Percentiles rank a stretch among this genome's conserved stretches.
Conservation (phyloP, 2,329 filamentous ascomycete genomes). For the Thielaviopsis populi region DNA sequence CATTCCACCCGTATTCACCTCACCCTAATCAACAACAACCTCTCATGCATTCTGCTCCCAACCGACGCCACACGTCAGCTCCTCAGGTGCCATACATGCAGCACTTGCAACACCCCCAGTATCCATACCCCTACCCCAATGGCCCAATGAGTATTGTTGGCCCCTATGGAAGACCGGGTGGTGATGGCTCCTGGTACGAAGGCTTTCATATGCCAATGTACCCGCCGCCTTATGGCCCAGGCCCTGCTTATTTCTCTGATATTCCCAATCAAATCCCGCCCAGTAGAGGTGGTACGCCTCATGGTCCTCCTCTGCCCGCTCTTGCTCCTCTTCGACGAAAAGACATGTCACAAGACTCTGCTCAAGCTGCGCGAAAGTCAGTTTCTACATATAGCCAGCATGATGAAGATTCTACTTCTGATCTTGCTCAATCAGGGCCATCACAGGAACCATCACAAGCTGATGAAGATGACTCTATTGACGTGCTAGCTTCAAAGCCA, state of each 20-base stretch:
- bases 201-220: constrained; percentile 1
- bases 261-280: neutral
- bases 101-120: constrained; percentile 3
- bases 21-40: neutral
- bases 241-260: neutral
- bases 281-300: neutral
- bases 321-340: neutral
- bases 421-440: neutral
- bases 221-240: neutral
- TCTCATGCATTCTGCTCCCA: constrained; percentile 1
- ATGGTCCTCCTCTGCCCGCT: neutral
- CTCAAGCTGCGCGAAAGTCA: neutral
- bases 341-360: neutral
- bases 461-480: neutral
- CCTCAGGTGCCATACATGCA: constrained; percentile 5
- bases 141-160: neutral
- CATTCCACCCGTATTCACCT: neutral
- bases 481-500: neutral
- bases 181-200: constrained; percentile 6
- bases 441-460: neutral
- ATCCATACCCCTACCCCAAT: neutral
- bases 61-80: constrained; percentile 8
- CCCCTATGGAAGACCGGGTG: constrained; percentile 1
- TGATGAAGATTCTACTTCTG: neutral
- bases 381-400: neutral